Conservation (phyloP, 2,329 filamentous ascomycete genomes). For the Pseudodiploospora longispora region DNA sequence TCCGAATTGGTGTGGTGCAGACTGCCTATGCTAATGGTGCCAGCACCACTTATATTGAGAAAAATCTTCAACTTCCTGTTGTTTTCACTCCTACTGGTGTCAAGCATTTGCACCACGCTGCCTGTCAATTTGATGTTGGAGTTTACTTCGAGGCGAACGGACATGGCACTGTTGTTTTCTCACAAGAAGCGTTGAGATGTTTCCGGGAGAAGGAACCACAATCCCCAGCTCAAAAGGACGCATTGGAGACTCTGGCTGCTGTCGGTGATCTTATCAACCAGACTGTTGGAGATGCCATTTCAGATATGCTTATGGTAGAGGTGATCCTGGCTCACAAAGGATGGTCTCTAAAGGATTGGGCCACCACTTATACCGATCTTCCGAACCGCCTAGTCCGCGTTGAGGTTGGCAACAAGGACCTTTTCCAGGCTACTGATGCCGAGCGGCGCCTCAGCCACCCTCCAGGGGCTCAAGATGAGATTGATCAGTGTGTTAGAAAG, state of each 20-base stretch:
- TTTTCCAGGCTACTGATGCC: slow-evolving; percentile 87
- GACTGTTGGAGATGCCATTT: slow-evolving; percentile 91
- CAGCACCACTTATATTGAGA: slow-evolving; percentile 84
- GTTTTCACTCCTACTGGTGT: slow-evolving; percentile 93
- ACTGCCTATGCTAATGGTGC: slow-evolving; percentile 97
- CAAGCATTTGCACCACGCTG: slow-evolving; percentile 96
- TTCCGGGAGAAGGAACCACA: slow-evolving; percentile 77
- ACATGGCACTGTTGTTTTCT: slow-evolving; percentile 94
- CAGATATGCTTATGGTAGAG: slow-evolving; percentile 92
- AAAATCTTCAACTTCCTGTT: slow-evolving; percentile 79
- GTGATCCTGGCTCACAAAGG: slow-evolving; percentile 91
- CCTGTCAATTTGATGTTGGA: slow-evolving; percentile 86
- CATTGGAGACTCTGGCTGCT: slow-evolving; percentile 75
- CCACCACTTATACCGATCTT: slow-evolving; percentile 84
- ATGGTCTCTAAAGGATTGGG: slow-evolving; percentile 88
- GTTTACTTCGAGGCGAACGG: slow-evolving; percentile 99
- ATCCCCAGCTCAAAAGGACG: slow-evolving; percentile 84
- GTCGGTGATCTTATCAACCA: slow-evolving; percentile 94
- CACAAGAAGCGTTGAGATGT: slow-evolving; percentile 66
- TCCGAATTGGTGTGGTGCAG: slow-evolving; percentile 91
- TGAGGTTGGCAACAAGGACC: slow-evolving; percentile 77
- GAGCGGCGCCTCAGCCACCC: slow-evolving; percentile 82
- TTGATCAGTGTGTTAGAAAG: slow-evolving; percentile 81
- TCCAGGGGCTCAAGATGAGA: slow-evolving; percentile 70
- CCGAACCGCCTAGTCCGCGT: slow-evolving; percentile 94